Conservation (phyloP, 495 filamentous ascomycete species). For the Trichodelitschia bisporula region DNA sequence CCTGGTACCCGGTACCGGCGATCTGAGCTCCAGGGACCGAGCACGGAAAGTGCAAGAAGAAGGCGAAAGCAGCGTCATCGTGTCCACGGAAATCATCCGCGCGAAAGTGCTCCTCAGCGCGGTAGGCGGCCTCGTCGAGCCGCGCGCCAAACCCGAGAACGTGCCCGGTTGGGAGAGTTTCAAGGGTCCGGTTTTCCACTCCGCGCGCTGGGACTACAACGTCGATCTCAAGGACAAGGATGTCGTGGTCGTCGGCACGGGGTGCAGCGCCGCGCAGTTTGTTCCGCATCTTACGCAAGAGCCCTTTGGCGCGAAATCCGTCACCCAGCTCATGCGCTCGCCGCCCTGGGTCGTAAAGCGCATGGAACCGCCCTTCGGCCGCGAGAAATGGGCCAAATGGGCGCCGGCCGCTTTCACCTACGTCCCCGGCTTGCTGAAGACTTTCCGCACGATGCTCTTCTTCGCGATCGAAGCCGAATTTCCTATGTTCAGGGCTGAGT, state of each 20-base stretch:
- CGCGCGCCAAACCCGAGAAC: conserved; percentile 22
- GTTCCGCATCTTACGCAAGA: conserved; percentile 11
- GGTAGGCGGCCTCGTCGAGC: conserved; percentile 28
- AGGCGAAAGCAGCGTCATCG: conserved; percentile 9
- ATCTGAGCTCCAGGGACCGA: conserved; percentile 10
- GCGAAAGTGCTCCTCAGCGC: conserved; percentile 22
- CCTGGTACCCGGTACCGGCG: conserved; percentile 12
- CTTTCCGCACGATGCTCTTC: conserved; percentile 17
- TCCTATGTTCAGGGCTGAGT: conserved; percentile 8
- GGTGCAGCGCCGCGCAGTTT: conserved; percentile 13
- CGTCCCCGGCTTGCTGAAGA: conserved; percentile 20
- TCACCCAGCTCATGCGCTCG: conserved; percentile 36
- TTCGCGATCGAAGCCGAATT: conserved; percentile 14
- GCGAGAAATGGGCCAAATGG: conserved; percentile 20
- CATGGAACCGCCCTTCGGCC: conserved; percentile 13
- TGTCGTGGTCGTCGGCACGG: conserved; percentile 14
- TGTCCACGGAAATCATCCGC: conserved; percentile 10
- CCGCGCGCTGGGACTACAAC: conserved; percentile 10
- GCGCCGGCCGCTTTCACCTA: conserved; percentile 17
- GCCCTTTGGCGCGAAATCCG: conserved; percentile 22
- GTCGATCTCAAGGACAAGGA: conserved; percentile 13
- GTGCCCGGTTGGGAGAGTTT: conserved; percentile 11
- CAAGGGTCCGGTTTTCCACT: conserved; percentile 13
- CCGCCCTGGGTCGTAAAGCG: conserved; percentile 33
- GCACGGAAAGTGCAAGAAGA: conserved; percentile 7